Conservation (phyloP, 2,329 filamentous ascomycete species). For the Hirsutella minnesotensis region DNA sequence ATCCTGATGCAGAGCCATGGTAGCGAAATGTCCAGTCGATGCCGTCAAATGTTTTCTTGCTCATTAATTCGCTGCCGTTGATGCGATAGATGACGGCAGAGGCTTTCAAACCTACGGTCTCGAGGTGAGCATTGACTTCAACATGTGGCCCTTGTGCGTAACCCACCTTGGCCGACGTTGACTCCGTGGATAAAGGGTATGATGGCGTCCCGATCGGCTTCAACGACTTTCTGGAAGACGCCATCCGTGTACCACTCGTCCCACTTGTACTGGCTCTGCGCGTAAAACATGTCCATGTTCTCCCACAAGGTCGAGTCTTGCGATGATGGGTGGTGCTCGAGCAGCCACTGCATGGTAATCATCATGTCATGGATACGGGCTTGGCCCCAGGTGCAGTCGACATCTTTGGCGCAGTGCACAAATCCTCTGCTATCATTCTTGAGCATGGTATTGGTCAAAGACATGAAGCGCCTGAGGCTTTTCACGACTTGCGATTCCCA, state of each 20-base stretch:
- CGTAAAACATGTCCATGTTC: constrained; percentile 26
- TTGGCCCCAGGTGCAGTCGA: constrained; percentile 19
- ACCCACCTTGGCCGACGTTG: constrained; percentile 30
- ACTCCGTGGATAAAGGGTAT: constrained; percentile 28
- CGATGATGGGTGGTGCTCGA: constrained; percentile 18
- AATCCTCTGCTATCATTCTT: constrained; percentile 38
- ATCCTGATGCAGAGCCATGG: constrained; percentile 27
- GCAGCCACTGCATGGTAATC: constrained; percentile 27
- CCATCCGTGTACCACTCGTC: constrained; percentile 14
- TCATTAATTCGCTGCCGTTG: constrained; percentile 22
- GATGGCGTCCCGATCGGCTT: constrained; percentile 6
- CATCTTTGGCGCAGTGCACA: constrained; percentile 28
- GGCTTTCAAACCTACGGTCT: constrained; percentile 22
- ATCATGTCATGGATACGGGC: constrained; percentile 26
- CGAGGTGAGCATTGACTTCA: not conserved
- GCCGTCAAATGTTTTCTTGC: constrained; percentile 22
- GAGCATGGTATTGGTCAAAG: constrained; percentile 42
- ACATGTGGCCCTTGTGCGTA: not conserved
- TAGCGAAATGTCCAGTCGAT: constrained; percentile 23
- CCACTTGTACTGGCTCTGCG: constrained; percentile 17
- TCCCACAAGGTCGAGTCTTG: constrained; percentile 22
- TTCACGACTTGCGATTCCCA: constrained; percentile 11
- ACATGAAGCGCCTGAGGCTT: constrained; percentile 15
- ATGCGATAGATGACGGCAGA: constrained; percentile 27
- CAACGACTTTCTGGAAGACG: constrained; percentile 9